Percentiles rank a stretch among this genome's conserved stretches.
These are phyloP conservation scores for Tolypocladium album DNA, from an alignment of 2,329 filamentous ascomycete genomes.

Conservation along the genomic window DNA sequence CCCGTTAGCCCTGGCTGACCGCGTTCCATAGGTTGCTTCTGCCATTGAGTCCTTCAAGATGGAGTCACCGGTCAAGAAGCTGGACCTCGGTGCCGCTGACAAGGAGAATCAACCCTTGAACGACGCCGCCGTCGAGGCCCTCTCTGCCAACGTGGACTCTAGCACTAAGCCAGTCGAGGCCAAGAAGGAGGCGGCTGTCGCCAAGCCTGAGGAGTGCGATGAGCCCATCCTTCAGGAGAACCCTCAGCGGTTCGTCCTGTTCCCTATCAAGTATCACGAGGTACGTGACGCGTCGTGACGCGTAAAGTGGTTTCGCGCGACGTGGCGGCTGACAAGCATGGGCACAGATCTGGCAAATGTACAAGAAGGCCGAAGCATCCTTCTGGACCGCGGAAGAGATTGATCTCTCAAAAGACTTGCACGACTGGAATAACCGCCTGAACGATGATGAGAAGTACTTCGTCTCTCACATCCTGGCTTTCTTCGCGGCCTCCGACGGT, in stretches of 20 bases:
- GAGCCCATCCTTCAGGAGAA: slow-evolving; percentile 96
- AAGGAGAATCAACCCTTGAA: slow-evolving; percentile 70
- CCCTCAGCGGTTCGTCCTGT: slow-evolving; percentile 89
- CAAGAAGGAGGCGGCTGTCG: slow-evolving; percentile 23
- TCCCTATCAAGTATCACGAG: slow-evolving; percentile 99
- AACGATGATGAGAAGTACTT: slow-evolving; percentile 98
- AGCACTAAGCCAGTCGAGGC: slow-evolving; percentile 47
- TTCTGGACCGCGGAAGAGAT: slow-evolving; percentile 99
- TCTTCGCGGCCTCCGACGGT: slow-evolving; percentile 97
- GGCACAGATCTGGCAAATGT: slow-evolving; percentile 96
- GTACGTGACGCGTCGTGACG: slow-evolving; percentile 59
- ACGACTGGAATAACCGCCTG: slow-evolving; percentile 98
- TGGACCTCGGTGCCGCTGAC: slow-evolving; percentile 60
- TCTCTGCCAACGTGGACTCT: slow-evolving; percentile 46
- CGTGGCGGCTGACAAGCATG: slow-evolving; percentile 25
- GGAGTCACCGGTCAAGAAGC: slow-evolving; percentile 86
- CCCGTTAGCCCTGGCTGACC: slow-evolving; percentile 18
- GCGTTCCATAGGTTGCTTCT: slow-evolving; percentile 58
- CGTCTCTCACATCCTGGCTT: slow-evolving; percentile 94
- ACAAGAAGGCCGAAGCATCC: slow-evolving; percentile 98
- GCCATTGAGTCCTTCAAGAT: slow-evolving; percentile 85
- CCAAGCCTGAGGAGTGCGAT: slow-evolving; percentile 60
- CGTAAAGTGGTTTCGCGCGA: slow-evolving; percentile 48
- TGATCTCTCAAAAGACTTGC: slow-evolving; percentile 94
- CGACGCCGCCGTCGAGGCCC: slow-evolving; percentile 35